phyloP scores from a whole-genome alignment of 164 flowering plant species.

The Akebia trifoliata region DNA sequence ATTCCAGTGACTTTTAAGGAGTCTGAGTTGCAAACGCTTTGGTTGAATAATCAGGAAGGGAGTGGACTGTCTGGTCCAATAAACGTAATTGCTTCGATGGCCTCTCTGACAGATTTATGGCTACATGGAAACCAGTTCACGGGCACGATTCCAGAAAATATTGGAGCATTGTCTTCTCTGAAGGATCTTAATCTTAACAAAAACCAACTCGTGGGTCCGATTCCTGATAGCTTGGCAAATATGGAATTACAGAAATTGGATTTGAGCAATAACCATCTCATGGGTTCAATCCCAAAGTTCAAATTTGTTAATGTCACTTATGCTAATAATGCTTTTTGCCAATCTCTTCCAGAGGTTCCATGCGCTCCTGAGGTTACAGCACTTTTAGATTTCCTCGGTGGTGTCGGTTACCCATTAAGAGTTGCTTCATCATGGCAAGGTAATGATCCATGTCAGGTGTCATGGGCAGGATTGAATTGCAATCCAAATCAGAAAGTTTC shows the following conservation, averaged over 20 bases:
- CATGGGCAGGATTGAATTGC: slow-evolving; percentile 68
- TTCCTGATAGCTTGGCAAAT: slow-evolving; percentile 48
- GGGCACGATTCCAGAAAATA: slow-evolving; percentile 58
- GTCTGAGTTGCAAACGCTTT: slow-evolving; percentile 45
- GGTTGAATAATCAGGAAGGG: slow-evolving; percentile 65
- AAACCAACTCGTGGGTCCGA: slow-evolving; percentile 61
- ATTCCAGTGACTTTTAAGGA: slow-evolving; percentile 55
- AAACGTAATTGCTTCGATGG: slow-evolving; percentile 50
- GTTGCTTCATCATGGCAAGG: slow-evolving; percentile 64
- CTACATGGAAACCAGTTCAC: slow-evolving; percentile 74
- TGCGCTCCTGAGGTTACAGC: slow-evolving; percentile 60
- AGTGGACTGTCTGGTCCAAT: slow-evolving; percentile 56
- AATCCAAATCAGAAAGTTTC: slow-evolving; percentile 32
- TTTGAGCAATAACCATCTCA: slow-evolving; percentile 48
- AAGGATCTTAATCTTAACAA: slow-evolving; percentile 53
- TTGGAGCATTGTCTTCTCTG: slow-evolving; percentile 47
- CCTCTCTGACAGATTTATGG: slow-evolving; percentile 45
- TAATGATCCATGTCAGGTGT: slow-evolving; percentile 63
- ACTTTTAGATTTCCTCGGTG: slow-evolving; percentile 60
- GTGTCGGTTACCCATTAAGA: slow-evolving; percentile 41
- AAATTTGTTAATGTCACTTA: slow-evolving; percentile 28
- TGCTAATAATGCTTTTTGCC: slow-evolving; percentile 50
- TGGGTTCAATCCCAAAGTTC: slow-evolving; percentile 63
- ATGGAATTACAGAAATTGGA: slow-evolving; percentile 40
- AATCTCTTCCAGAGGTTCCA: slow-evolving; percentile 35